A percentile compares a stretch with the other conserved stretches of the same genome.
phyloP scores from a whole-genome alignment of 371 early-diverging fungal genomes.

The Batrachochytrium dendrobatidis region DNA sequence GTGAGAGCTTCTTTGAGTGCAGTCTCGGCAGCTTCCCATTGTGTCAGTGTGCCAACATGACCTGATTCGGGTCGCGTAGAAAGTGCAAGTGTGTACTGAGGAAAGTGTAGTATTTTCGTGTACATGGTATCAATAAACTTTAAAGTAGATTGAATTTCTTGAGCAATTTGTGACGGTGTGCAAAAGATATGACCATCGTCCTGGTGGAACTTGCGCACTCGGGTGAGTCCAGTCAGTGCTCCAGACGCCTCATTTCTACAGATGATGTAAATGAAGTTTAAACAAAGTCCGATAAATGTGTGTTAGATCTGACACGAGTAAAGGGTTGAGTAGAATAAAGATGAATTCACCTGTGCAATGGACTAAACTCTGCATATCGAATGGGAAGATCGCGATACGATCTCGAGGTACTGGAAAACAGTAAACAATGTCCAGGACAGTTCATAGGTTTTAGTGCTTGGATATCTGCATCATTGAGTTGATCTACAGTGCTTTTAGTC shows the following conservation, averaged over 20 bases:
- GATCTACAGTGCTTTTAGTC: no score
- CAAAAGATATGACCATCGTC: conserved; percentile 98
- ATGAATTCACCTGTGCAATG: conserved; percentile 62
- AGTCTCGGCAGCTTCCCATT: conserved; percentile 55
- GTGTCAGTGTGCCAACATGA: conserved; percentile 42
- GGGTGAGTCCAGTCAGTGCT: conserved; percentile 85
- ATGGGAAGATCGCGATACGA: conserved; percentile 92
- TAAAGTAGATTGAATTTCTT: conserved; percentile 73
- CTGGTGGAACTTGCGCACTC: conserved; percentile 94
- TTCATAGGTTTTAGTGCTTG: conserved; percentile 96
- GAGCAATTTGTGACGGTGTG: conserved; percentile 58
- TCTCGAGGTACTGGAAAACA: conserved; percentile 73
- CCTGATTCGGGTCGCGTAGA: conserved; percentile 57
- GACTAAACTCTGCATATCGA: conserved; percentile 91
- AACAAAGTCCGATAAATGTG: not conserved
- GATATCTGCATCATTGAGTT: no score
- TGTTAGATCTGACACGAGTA: not conserved
- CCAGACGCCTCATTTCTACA: conserved; percentile 82
- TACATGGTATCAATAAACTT: conserved; percentile 81
- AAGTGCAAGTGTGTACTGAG: conserved; percentile 43
- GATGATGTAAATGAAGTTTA: not conserved
- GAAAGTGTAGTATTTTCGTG: conserved; percentile 52
- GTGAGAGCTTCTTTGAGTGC: conserved; percentile 44
- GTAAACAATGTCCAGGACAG: conserved; percentile 94
- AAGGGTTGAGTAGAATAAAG: not conserved